A percentile compares a stretch with the other conserved stretches of the same genome.
Conservation (phyloP, 2,329 filamentous ascomycete genomes). For the Chrysosporium keratinophilum region DNA sequence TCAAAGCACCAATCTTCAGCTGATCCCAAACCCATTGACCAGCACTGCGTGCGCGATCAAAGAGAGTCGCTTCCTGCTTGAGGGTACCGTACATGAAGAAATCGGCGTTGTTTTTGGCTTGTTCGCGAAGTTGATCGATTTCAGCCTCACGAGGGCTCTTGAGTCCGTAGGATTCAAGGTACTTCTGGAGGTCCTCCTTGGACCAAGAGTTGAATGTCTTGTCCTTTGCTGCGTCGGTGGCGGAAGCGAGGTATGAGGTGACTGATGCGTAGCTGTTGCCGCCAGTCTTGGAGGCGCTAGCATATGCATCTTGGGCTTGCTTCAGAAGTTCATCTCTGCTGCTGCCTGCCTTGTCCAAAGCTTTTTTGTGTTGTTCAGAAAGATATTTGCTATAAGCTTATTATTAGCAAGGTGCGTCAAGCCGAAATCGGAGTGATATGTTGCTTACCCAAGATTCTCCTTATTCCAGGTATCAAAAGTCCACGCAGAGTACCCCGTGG, state of each 20-base stretch:
- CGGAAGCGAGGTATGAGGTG: constrained; percentile 58
- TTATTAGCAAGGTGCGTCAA: constrained; percentile 21
- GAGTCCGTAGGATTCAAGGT: constrained; percentile 69
- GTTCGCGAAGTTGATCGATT: constrained; percentile 58
- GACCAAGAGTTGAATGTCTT: constrained; percentile 63
- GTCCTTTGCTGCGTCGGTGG: constrained; percentile 56
- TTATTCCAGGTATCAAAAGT: constrained; percentile 67
- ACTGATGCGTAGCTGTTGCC: constrained; percentile 49
- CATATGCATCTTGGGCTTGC: constrained; percentile 40
- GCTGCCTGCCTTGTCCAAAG: constrained; percentile 51
- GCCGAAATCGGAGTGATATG: background rate
- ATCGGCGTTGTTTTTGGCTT: constrained; percentile 61
- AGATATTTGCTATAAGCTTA: constrained; percentile 38
- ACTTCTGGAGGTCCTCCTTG: constrained; percentile 60
- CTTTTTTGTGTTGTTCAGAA: constrained; percentile 42
- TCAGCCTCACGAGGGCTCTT: constrained; percentile 57
- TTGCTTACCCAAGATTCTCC: constrained; percentile 53
- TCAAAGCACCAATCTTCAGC: constrained; percentile 40
- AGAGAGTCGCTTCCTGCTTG: constrained; percentile 54
- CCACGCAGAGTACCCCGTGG: constrained; percentile 59
- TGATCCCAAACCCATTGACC: constrained; percentile 42
- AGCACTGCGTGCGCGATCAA: constrained; percentile 49
- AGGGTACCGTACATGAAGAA: constrained; percentile 67
- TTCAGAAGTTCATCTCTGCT: constrained; percentile 64
- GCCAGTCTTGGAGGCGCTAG: constrained; percentile 39